Conservation (phyloP, 352 stramenopile genomes). For the Phytophthora pistaciae region DNA sequence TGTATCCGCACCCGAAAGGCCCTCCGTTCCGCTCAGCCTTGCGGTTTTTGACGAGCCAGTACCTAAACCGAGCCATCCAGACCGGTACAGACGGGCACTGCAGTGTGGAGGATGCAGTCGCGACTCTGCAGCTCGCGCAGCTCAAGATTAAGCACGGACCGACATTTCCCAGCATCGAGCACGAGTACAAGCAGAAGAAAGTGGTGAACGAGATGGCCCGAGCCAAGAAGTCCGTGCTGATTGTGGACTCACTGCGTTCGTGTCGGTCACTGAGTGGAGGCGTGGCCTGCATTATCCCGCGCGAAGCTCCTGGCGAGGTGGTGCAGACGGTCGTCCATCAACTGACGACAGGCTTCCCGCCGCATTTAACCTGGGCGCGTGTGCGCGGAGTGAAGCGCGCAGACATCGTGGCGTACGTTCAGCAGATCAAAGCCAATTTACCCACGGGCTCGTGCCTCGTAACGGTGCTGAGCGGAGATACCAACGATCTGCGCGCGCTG, state of each 20-base stretch:
- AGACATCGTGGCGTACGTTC: conserved; percentile 47
- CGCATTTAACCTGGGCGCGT: conserved; percentile 82
- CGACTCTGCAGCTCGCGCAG: conserved; percentile 77
- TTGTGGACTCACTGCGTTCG: conserved; percentile 74
- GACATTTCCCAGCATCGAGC: conserved; percentile 75
- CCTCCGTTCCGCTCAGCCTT: conserved; percentile 82
- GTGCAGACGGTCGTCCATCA: conserved; percentile 73
- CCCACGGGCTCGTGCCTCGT: conserved; percentile 68
- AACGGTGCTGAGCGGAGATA: conserved; percentile 61
- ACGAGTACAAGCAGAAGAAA: conserved; percentile 82
- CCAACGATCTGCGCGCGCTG: conserved; percentile 65
- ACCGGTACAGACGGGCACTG: conserved; percentile 77
- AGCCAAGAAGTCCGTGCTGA: conserved; percentile 81
- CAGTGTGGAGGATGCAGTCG: conserved; percentile 84
- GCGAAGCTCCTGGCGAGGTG: conserved; percentile 56
- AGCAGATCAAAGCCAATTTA: conserved; percentile 53
- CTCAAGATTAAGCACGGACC: conserved; percentile 84
- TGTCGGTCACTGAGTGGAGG: conserved; percentile 73
- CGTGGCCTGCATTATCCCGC: conserved; percentile 69
- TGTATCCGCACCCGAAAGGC: conserved; percentile 87
- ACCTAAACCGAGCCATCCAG: conserved; percentile 78
- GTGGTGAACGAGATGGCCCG: conserved; percentile 76
- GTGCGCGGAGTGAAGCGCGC: conserved; percentile 54
- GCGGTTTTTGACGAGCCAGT: conserved; percentile 78
- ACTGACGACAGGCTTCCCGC: conserved; percentile 84